A percentile compares a stretch with the other conserved stretches of the same genome.
These are phyloP conservation scores for Oryza glaberrima DNA, from an alignment of 176 grass and related monocot species.

Conservation along the genomic window DNA sequence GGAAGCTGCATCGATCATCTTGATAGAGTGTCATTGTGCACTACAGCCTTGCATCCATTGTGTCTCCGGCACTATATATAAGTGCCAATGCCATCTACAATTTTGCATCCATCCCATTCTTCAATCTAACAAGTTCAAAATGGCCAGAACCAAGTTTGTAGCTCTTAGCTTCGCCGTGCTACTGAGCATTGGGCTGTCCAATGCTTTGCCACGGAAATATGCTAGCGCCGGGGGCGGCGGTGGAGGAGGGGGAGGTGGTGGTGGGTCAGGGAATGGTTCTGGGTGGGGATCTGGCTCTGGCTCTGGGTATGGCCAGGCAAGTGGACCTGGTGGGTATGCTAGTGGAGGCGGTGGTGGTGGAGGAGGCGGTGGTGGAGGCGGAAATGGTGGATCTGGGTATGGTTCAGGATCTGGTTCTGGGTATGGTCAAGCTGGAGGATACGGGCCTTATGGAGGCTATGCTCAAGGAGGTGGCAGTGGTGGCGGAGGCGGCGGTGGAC, in stretches of 20 bases:
- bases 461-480: not conserved
- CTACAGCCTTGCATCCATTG: not conserved
- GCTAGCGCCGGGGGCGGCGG: not conserved
- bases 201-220: not conserved
- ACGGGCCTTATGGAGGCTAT: not conserved
- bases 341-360: not conserved
- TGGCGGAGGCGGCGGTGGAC: not conserved
- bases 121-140: not conserved
- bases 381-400: too few relatives aligned
- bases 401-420: too few relatives aligned
- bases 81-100: not conserved
- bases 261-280: not conserved
- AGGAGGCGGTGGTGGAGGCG: too few relatives aligned
- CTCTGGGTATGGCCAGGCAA: not conserved
- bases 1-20: not conserved
- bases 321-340: not conserved
- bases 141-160: not conserved
- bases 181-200: not conserved
- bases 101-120: not conserved
- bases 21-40: not conserved
- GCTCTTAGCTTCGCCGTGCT: not conserved
- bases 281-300: not conserved
- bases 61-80: not conserved
- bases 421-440: too few relatives aligned
- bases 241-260: not conserved